phyloP scores from a whole-genome alignment of 1,284 basidiomycete genomes.

The Papiliotrema terrestris region DNA sequence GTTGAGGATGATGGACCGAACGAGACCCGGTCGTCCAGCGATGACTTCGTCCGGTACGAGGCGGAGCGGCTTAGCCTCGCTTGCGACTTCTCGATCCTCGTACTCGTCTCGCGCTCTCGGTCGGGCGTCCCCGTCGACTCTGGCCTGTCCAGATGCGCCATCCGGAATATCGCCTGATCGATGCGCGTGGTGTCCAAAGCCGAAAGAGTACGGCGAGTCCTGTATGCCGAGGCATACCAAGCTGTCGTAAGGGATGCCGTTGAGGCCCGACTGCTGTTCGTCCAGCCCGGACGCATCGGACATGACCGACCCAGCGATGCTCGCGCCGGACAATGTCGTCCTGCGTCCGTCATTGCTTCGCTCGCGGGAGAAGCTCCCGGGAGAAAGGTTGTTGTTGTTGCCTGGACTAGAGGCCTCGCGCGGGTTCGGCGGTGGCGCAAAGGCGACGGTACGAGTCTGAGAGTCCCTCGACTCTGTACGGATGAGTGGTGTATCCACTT shows the following conservation, averaged over 20 bases:
- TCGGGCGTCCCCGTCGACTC: too few species aligned
- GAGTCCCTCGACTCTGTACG: slow-evolving; percentile 28
- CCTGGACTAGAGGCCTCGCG: slow-evolving; percentile 1
- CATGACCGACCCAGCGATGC: slow-evolving; percentile 28
- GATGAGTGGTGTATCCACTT: slow-evolving; percentile 13
- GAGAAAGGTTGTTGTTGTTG: slow-evolving; percentile 4
- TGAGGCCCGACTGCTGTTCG: slow-evolving; percentile 38
- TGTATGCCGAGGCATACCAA: slow-evolving; percentile 74
- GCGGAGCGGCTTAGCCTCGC: slow-evolving; percentile 68
- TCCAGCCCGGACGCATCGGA: slow-evolving; percentile 27
- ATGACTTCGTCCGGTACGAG: slow-evolving; percentile 67
- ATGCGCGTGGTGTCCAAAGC: slow-evolving; percentile 23
- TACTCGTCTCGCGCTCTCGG: slow-evolving; percentile 56
- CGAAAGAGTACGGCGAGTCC: slow-evolving; percentile 63
- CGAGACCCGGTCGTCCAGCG: slow-evolving; percentile 73
- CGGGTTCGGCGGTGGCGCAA: slow-evolving; percentile 30
- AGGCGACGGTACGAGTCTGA: slow-evolving; percentile 31
- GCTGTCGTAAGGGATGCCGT: slow-evolving; percentile 74
- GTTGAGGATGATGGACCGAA: slow-evolving; percentile 78
- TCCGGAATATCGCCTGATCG: slow-evolving; percentile 4
- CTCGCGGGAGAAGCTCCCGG: slow-evolving; percentile 21
- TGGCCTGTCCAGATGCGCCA: slow-evolving; percentile 2
- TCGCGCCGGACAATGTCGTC: slow-evolving; percentile 24
- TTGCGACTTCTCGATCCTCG: slow-evolving; percentile 75
- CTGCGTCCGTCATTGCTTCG: slow-evolving; percentile 14